Evolutionary conservation across 345 rosid genomes (phyloP).

Genomic region (Eutrema japonicum): DNA sequence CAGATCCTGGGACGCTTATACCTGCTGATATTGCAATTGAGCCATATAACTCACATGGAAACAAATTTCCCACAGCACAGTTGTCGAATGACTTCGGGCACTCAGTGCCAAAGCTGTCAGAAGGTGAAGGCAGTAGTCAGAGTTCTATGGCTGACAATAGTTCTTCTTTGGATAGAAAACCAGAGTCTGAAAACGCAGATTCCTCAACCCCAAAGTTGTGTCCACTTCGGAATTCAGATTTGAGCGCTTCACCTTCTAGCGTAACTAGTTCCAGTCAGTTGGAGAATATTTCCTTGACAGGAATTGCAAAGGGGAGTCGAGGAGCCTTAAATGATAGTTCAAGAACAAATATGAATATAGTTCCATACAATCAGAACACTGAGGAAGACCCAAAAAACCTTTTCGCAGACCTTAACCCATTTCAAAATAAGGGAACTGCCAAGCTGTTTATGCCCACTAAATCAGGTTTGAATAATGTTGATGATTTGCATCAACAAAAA

Average conservation of each 20-base stretch:
- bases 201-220: conserved; percentile 44
- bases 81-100: conserved; percentile 52
- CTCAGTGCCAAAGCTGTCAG: conserved; percentile 53
- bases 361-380: conserved; percentile 67
- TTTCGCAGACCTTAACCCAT: conserved; percentile 95
- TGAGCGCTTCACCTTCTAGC: conserved; percentile 59
- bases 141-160: conserved; percentile 47
- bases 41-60: conserved; percentile 54
- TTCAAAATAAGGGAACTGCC: conserved; percentile 82
- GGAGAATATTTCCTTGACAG: conserved; percentile 56
- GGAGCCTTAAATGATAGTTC: conserved; percentile 64
- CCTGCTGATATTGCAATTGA: conserved; percentile 82
- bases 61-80: conserved; percentile 52
- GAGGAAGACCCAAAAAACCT: conserved; percentile 75
- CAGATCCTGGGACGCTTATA: conserved; percentile 98
- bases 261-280: conserved; percentile 52
- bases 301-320: conserved; percentile 65
- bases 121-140: conserved; percentile 76
- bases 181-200: conserved; percentile 49
- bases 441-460: conserved; percentile 61
- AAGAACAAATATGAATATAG: conserved; percentile 74
- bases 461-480: conserved; percentile 56
- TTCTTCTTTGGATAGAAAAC: conserved; percentile 48
- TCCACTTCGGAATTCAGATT: conserved; percentile 50
- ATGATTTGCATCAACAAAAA: conserved; percentile 62